A percentile compares a stretch with the other conserved stretches of the same genome.
These are phyloP conservation scores for Stemphylium vesicarium DNA, from an alignment of 2,329 filamentous ascomycete genomes.

Conservation along the genomic window DNA sequence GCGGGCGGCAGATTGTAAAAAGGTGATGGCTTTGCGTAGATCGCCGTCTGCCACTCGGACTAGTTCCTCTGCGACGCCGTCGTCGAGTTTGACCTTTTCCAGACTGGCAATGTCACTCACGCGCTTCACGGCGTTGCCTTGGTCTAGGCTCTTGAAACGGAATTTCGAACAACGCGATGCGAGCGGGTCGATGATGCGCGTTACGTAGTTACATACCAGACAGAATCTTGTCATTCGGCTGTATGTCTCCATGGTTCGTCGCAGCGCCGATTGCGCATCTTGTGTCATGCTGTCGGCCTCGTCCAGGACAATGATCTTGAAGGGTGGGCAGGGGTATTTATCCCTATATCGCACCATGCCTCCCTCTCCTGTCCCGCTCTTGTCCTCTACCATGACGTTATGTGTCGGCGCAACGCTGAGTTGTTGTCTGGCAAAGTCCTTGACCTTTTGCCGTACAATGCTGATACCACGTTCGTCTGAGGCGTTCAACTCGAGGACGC, in stretches of 20 bases:
- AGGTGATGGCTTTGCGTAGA: slow-evolving; percentile 94
- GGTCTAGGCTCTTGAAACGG: slow-evolving; percentile 93
- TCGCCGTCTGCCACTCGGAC: slow-evolving; percentile 92
- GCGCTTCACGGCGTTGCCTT: slow-evolving; percentile 78
- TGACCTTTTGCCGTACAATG: slow-evolving; percentile 97
- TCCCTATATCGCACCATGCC: slow-evolving; percentile 57
- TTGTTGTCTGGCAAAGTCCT: slow-evolving; percentile 96
- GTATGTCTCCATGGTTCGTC: slow-evolving; percentile 98
- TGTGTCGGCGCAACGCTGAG: slow-evolving; percentile 76
- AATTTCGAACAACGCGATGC: slow-evolving; percentile 96
- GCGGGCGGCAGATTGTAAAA: slow-evolving; percentile 89
- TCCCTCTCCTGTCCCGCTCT: slow-evolving; percentile 28
- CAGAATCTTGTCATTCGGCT: slow-evolving; percentile 96
- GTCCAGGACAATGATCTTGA: slow-evolving; percentile 98
- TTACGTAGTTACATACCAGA: slow-evolving; percentile 98
- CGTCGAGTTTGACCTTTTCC: slow-evolving; percentile 77
- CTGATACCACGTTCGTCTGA: slow-evolving; percentile 98
- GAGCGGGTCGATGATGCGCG: slow-evolving; percentile 94
- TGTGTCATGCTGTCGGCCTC: slow-evolving; percentile 99
- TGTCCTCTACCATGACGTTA: slow-evolving; percentile 64
- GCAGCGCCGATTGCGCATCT: slow-evolving; percentile 90
- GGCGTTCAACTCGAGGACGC: slow-evolving; percentile 98
- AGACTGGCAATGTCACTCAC: slow-evolving; percentile 81
- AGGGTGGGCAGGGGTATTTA: slow-evolving; percentile 90
- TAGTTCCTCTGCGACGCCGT: slow-evolving; percentile 81